Evolutionary conservation across 73 alveolate genomes (phyloP).

Genomic region (Paraurostyla sp.): DNA sequence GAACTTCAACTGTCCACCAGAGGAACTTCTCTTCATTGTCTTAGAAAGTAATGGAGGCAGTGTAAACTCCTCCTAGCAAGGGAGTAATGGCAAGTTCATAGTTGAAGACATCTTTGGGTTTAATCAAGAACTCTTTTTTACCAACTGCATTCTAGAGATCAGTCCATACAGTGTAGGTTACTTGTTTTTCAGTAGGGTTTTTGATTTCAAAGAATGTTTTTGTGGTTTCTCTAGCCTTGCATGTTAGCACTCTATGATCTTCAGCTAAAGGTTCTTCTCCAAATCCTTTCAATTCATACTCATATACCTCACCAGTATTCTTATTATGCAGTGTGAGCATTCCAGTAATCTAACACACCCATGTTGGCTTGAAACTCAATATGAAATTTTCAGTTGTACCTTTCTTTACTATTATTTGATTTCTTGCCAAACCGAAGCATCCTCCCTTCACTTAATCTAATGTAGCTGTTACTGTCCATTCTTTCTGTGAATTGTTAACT

Average conservation of each 20-base stretch:
- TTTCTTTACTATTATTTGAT: constrained; percentile 78
- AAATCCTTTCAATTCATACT: constrained; percentile 95
- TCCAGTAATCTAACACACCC: constrained; percentile 89
- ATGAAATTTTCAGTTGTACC: constrained; percentile 79
- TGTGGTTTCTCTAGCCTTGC: constrained; percentile 95
- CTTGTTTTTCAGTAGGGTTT: constrained; percentile 90
- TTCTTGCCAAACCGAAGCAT: constrained; percentile 57
- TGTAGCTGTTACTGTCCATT: constrained; percentile 94
- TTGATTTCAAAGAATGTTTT: constrained; percentile 84
- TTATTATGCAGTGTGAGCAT: constrained; percentile 90
- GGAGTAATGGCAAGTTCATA: constrained; percentile 95
- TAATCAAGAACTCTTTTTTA: constrained; percentile 73
- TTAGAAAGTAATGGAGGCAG: constrained; percentile 96
- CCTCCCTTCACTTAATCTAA: constrained; percentile 82
- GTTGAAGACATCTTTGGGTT: constrained; percentile 69
- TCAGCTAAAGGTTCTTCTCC: constrained; percentile 99
- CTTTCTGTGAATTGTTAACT: constrained; percentile 95
- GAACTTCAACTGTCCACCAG: constrained; percentile 97
- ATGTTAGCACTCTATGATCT: constrained; percentile 94
- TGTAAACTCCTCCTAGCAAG: constrained; percentile 94
- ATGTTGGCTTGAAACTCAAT: constrained; percentile 94
- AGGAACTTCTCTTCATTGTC: constrained; percentile 93
- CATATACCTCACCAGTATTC: constrained; percentile 94
- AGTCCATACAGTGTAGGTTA: constrained; percentile 93
- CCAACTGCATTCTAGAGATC: constrained; percentile 97